Evolutionary conservation across 352 stramenopile species (phyloP).

Genomic region (Phytophthora capsici): DNA sequence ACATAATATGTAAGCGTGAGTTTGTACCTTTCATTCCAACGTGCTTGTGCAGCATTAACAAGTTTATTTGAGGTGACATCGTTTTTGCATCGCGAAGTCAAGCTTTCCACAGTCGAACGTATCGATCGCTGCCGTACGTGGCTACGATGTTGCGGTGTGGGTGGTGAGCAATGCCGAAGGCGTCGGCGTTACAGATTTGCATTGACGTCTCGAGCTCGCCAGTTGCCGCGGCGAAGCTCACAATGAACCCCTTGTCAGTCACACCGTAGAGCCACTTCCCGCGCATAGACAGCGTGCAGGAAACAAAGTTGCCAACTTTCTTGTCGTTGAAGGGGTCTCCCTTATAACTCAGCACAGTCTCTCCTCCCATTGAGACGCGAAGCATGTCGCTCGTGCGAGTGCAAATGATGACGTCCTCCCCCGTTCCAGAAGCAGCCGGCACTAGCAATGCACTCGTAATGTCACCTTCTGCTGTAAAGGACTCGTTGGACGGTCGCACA

Average conservation of each 20-base stretch:
- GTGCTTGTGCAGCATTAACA: too few species aligned
- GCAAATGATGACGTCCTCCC: constrained; percentile 86
- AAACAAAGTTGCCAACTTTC: constrained; percentile 86
- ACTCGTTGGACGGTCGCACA: constrained; percentile 65
- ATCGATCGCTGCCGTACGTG: constrained; percentile 88
- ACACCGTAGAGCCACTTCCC: constrained; percentile 88
- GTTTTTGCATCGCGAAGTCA: constrained; percentile 34
- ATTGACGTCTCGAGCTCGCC: constrained; percentile 74
- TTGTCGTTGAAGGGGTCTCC: constrained; percentile 66
- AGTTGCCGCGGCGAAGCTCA: constrained; percentile 67
- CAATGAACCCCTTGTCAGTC: constrained; percentile 85
- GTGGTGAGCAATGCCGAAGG: constrained; percentile 86
- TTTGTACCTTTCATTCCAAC: not conserved
- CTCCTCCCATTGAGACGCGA: constrained; percentile 76
- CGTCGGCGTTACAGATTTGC: constrained; percentile 84
- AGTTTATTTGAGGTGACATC: too few species aligned
- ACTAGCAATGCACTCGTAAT: constrained; percentile 77
- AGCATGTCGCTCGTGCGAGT: constrained; percentile 84
- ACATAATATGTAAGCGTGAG: constrained; percentile 15
- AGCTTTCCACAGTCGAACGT: constrained; percentile 83
- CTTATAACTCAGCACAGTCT: constrained; percentile 70
- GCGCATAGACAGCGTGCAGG: constrained; percentile 83
- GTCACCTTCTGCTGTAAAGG: constrained; percentile 70
- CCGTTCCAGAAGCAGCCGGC: constrained; percentile 45
- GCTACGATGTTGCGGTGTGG: constrained; percentile 90